A percentile compares a stretch with the other conserved stretches of the same genome.
phyloP scores from a whole-genome alignment of 495 filamentous ascomycete genomes.

The Penicillium atrosanguineum region DNA sequence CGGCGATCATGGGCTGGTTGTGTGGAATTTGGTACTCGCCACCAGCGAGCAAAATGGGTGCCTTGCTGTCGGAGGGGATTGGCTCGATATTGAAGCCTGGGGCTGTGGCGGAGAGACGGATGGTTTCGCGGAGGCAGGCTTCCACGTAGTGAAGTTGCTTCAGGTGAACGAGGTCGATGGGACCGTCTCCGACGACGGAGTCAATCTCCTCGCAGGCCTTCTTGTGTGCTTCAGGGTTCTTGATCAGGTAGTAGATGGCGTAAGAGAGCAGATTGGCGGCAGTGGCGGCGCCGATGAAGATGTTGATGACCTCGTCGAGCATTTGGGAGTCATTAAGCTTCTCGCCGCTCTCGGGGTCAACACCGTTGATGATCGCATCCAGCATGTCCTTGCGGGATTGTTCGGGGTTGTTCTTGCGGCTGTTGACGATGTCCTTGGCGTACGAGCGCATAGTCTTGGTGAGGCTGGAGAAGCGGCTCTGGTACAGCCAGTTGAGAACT shows the following conservation, averaged over 20 bases:
- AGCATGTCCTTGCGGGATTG: slow-evolving; percentile 66
- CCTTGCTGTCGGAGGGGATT: slow-evolving; percentile 45
- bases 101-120: slow-evolving; percentile 67
- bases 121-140: slow-evolving; percentile 68
- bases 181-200: slow-evolving; percentile 30
- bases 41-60: slow-evolving; percentile 49
- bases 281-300: slow-evolving; percentile 47
- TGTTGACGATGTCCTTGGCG: slow-evolving; percentile 55
- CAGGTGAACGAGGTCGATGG: slow-evolving; percentile 54
- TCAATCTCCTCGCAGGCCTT: slow-evolving; percentile 45
- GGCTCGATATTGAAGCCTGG: slow-evolving; percentile 59
- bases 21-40: slow-evolving; percentile 49
- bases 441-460: slow-evolving; percentile 57
- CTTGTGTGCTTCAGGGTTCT: slow-evolving; percentile 32
- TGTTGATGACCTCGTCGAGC: slow-evolving; percentile 62
- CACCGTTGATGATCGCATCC: slow-evolving; percentile 63
- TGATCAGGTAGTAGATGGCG: slow-evolving; percentile 45
- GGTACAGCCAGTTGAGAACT: slow-evolving; percentile 40
- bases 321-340: slow-evolving; percentile 59
- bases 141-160: slow-evolving; percentile 63
- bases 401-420: slow-evolving; percentile 46
- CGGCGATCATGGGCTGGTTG: slow-evolving; percentile 8
- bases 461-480: slow-evolving; percentile 51
- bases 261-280: slow-evolving; percentile 44
- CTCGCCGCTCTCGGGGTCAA: slow-evolving; percentile 64